These are phyloP conservation scores for Mycena rebaudengoi DNA, from an alignment of 768 basidiomycete genomes.

Conservation along the genomic window DNA sequence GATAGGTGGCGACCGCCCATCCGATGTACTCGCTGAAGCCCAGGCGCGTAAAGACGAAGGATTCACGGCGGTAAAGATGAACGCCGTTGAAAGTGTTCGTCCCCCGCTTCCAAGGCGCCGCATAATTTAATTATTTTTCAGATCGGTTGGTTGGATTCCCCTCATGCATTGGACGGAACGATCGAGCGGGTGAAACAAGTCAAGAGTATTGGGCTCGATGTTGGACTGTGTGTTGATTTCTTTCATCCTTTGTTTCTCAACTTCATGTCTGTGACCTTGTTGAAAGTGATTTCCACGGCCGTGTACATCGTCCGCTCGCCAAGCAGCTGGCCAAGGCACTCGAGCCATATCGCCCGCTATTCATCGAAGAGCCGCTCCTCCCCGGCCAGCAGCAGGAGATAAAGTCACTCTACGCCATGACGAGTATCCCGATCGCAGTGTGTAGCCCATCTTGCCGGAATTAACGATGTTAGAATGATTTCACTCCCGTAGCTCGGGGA, in stretches of 20 bases:
- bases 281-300: constrained; percentile 74
- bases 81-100: constrained; percentile 57
- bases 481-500: constrained; percentile 54
- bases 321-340: constrained; percentile 70
- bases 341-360: constrained; percentile 66
- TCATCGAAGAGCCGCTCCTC: constrained; percentile 63
- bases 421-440: constrained; percentile 37
- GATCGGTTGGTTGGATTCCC: constrained; percentile 70
- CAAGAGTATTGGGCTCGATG: constrained; percentile 64
- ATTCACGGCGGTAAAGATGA: constrained; percentile 80
- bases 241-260: background rate
- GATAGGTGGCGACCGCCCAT: constrained; percentile 64
- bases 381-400: constrained; percentile 28
- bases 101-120: background rate
- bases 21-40: constrained; percentile 62
- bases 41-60: constrained; percentile 64
- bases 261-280: background rate
- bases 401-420: constrained; percentile 19
- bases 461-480: background rate
- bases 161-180: constrained; percentile 56
- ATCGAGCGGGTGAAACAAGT: constrained; percentile 62
- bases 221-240: constrained; percentile 49
- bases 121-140: constrained; percentile 17
- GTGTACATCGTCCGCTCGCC: constrained; percentile 74
- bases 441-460: background rate